Base-by-base conservation (phyloP, 192 early-diverging fungal species). In the Linnemannia zychae region DNA sequence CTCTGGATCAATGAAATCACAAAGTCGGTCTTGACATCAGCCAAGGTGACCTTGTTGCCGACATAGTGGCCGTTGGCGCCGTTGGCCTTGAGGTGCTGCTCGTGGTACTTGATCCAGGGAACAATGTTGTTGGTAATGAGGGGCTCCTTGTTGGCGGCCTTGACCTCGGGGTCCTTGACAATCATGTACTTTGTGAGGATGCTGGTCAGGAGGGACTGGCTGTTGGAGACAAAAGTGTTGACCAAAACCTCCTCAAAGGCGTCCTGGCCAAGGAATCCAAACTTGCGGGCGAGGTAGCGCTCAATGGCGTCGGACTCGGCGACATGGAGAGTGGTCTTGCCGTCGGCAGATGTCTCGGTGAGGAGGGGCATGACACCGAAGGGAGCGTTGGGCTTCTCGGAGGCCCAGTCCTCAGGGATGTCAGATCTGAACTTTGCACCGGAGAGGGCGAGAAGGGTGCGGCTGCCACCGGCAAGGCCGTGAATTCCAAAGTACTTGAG, bases 21-120 rank as follows among this genome's bases (percentile, higher is more conserved):
- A 3, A 53, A 34, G 7, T 13, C 37, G 16, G 70, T 67, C 71
- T 47, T 72, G 36, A 91, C 37, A 67, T 93, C 92, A 2, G 81
- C 84, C 34, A 90, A 83, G 0, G 89, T 85, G 7, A 68, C 73
- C 52, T 86, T 76, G 75, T 81, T 76, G 53, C 91, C 90, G 76
- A 92, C 85, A 60, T 90, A 92, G 67, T 92, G 91, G 1, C 92
- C 90, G 48, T 84, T 92, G 48, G 82, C 72, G n/a, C 91, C 91
- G 69, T 92, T 92, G 49, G 84, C 82, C 17, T 28, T 49, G 68
- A 91, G 71, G 28, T 88, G 52, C 38, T 87, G 60, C 52, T 89
- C 88, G 44, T 91, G 89, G 24, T 77, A 71, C 12, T 74, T 81
- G 76, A 88, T 52, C 38, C 74, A 82, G 33, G 9, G 18, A 0